Evolutionary conservation across 1,139 yeast species (phyloP), one percentile per base, ranked within the genome.

Genomic region (Williopsis jadinii): DNA sequence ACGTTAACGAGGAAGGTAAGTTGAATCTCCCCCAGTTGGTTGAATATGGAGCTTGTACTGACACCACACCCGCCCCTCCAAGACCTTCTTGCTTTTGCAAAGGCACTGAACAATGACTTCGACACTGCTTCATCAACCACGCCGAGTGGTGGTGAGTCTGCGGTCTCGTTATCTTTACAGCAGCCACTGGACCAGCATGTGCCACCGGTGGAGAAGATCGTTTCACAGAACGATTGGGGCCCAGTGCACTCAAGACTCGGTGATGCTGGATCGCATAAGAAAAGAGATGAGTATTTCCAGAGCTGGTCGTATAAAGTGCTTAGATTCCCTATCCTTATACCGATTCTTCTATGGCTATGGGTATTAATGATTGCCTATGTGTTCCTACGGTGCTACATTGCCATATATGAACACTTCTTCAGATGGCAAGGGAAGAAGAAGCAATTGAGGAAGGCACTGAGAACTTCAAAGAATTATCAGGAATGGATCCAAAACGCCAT

Each of bases 161-260:
- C 31, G 11, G 24, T 26, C 10, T 19, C 28, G 15, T 26, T 31
- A 28, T 35, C 37, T 27, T 24, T 33, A 10, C 26, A 32, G 6
- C 30, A 15, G 31, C 28, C 15, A 12, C 38, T 24, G 14, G 11
- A 31, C n/a, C 39, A 36, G 5, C 38, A 39, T 31, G 24, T 35
- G 12, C 35, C 30, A 9, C 49, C 47, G 1, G 53, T 64, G 9
- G 70, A 66, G 39, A 56, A 68, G 51, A 80, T 82, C 39, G 59
- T 75, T 0, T 79, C 87, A 3, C 71, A 73, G 50, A 75, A 74
- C 49, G 88, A 82, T 56, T 81, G 88, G 90, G 74, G 74, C 14
- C 88, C 88, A 0, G 64, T 79, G 3, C 65, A 70, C 34, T 60
- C 57, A 39, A 52, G 52, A 19, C 24, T 19, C 24, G 24, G 24